Evolutionary conservation across 495 filamentous ascomycete species (phyloP).

Genomic region (Durotheca rogersii): DNA sequence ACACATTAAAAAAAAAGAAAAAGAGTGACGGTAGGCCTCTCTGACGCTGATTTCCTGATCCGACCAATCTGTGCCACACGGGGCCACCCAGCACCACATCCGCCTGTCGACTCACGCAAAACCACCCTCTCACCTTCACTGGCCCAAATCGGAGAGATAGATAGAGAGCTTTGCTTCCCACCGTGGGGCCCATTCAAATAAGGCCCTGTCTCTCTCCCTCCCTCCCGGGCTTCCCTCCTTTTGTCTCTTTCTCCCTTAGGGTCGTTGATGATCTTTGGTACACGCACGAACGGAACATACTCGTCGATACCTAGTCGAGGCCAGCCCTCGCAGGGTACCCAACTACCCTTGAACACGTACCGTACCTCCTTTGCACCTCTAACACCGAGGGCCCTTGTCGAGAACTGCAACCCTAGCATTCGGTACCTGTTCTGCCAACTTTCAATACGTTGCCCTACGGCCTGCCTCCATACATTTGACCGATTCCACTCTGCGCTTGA

Average conservation of each 20-base stretch:
- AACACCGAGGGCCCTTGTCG: slow-evolving; percentile 5
- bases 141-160: not conserved
- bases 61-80: slow-evolving; percentile 19
- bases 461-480: not conserved
- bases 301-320: slow-evolving; percentile 19
- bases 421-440: slow-evolving; percentile 16
- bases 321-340: slow-evolving; percentile 28
- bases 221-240: slow-evolving; percentile 4
- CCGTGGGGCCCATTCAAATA: slow-evolving; percentile 30
- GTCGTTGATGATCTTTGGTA: not conserved
- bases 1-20: too few relatives aligned
- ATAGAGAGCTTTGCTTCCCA: slow-evolving; percentile 5
- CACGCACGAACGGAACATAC: slow-evolving; percentile 12
- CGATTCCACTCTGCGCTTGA: slow-evolving; percentile 6
- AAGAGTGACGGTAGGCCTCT: not conserved
- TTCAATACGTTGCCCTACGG: not conserved
- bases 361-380: not conserved
- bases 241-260: not conserved
- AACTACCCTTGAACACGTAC: slow-evolving; percentile 17
- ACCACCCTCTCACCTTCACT: too few relatives aligned
- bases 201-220: too few relatives aligned
- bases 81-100: not conserved
- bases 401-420: slow-evolving; percentile 13
- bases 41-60: slow-evolving; percentile 20
- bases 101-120: slow-evolving; percentile 25